These are phyloP conservation scores for Penicillium ochrochloron DNA, from an alignment of 495 filamentous ascomycete species.

Conservation along the genomic window DNA sequence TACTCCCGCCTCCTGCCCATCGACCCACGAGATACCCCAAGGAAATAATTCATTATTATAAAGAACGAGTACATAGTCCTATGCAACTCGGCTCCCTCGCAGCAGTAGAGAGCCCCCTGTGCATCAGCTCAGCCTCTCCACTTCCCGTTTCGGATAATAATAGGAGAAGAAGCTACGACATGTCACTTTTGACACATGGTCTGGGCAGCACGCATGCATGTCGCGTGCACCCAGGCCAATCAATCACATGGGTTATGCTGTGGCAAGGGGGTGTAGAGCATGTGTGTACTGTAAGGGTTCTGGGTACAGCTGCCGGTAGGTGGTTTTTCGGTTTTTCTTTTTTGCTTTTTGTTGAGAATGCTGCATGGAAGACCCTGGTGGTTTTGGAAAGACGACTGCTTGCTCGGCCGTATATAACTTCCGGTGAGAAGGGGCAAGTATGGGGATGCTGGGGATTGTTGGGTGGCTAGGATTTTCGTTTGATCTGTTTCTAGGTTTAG, in stretches of 20 bases:
- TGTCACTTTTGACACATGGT: slow-evolving; percentile 37
- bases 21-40: not conserved
- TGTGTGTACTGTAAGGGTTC: slow-evolving; percentile 3
- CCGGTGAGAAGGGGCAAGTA: slow-evolving; percentile 10
- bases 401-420: slow-evolving; percentile 7
- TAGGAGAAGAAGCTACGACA: slow-evolving; percentile 20
- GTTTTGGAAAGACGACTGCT: slow-evolving; percentile 2
- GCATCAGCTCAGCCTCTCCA: not conserved
- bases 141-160: slow-evolving; percentile 21
- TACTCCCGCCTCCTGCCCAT: not conserved
- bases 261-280: slow-evolving; percentile 6
- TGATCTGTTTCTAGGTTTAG: not conserved
- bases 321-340: not conserved
- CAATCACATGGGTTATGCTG: not conserved
- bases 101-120: not conserved
- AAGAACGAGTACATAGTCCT: not conserved
- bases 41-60: not conserved
- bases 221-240: slow-evolving; percentile 19
- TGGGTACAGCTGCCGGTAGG: not conserved
- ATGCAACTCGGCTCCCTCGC: not conserved
- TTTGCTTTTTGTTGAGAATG: slow-evolving; percentile 8
- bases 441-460: slow-evolving; percentile 4
- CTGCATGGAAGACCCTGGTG: slow-evolving; percentile 13
- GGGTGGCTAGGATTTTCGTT: not conserved
- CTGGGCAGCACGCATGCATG: slow-evolving; percentile 19